These are phyloP conservation scores for Torrubiellomyces zombiae DNA, from an alignment of 2,329 filamentous ascomycete species.

Conservation along the genomic window DNA sequence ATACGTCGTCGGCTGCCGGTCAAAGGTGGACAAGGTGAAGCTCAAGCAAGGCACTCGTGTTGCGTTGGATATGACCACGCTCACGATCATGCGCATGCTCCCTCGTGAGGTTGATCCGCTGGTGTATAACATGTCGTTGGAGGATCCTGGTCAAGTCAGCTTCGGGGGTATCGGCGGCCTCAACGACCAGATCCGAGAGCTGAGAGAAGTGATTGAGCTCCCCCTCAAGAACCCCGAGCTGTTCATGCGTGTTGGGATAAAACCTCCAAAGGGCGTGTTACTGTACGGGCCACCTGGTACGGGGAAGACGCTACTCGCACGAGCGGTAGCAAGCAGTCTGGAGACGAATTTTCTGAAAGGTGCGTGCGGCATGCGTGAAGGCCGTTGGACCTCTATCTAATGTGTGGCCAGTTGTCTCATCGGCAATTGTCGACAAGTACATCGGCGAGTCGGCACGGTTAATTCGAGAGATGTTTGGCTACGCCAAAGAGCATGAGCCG, in stretches of 20 bases:
- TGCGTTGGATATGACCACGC: conserved; percentile 95
- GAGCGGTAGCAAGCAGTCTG: conserved; percentile 87
- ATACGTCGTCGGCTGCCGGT: conserved; percentile 96
- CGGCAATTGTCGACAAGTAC: conserved; percentile 98
- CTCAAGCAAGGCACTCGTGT: conserved; percentile 97
- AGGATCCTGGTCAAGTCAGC: conserved; percentile 93
- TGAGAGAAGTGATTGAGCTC: conserved; percentile 93
- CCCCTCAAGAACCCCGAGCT: conserved; percentile 97
- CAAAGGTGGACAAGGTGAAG: conserved; percentile 94
- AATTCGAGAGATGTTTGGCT: conserved; percentile 98
- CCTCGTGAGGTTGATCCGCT: conserved; percentile 95
- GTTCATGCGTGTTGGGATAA: conserved; percentile 93
- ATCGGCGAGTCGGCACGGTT: conserved; percentile 95
- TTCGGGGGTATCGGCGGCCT: conserved; percentile 95
- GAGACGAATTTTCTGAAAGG: conserved; percentile 98
- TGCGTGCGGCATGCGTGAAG: conserved; percentile 29
- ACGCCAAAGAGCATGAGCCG: conserved; percentile 97
- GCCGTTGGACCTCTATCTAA: too few species aligned
- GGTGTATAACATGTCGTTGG: conserved; percentile 99
- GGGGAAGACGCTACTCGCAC: conserved; percentile 85
- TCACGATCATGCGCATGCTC: conserved; percentile 99
- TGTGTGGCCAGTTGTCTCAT: conserved; percentile 92
- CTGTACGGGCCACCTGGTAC: conserved; percentile 94
- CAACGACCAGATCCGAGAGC: conserved; percentile 95
- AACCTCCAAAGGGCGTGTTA: conserved; percentile 92